Evolutionary conservation across 495 filamentous ascomycete species (phyloP).

Genomic region (Beverwykella pulmonaria): DNA sequence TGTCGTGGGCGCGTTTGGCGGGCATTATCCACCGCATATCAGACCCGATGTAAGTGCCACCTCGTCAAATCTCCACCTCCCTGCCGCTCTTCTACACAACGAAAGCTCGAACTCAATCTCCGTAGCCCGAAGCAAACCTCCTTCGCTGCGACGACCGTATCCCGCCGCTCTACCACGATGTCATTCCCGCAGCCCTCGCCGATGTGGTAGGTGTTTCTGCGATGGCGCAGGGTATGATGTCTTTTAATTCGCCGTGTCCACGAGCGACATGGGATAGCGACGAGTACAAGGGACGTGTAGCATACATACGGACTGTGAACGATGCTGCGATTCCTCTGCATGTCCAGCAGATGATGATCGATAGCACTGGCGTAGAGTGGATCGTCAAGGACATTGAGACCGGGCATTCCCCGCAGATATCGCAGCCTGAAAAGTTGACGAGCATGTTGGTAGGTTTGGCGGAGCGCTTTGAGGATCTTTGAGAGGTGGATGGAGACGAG

Average conservation of each 20-base stretch:
- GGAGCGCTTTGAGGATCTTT: constrained; percentile 12
- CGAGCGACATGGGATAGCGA: constrained; percentile 24
- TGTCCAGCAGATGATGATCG: constrained; percentile 28
- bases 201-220: constrained; percentile 9
- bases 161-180: constrained; percentile 16
- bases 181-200: constrained; percentile 1
- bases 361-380: constrained; percentile 22
- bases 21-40: constrained; percentile 19
- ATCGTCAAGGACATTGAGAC: constrained; percentile 27
- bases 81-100: background rate
- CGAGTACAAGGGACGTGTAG: constrained; percentile 23
- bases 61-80: no score
- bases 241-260: constrained; percentile 21
- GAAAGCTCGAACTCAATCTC: background rate
- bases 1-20: constrained; percentile 10
- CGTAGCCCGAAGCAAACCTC: constrained; percentile 15
- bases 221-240: constrained; percentile 25
- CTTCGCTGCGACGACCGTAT: constrained; percentile 31
- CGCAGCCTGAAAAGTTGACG: constrained; percentile 25
- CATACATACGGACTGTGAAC: constrained; percentile 18
- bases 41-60: constrained; percentile 16
- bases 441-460: constrained; percentile 21
- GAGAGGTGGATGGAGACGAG: no score
- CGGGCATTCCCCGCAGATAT: constrained; percentile 19
- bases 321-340: constrained; percentile 24